phyloP scores from a whole-genome alignment of 1,284 basidiomycete genomes.

The Heterobasidion irregulare region DNA sequence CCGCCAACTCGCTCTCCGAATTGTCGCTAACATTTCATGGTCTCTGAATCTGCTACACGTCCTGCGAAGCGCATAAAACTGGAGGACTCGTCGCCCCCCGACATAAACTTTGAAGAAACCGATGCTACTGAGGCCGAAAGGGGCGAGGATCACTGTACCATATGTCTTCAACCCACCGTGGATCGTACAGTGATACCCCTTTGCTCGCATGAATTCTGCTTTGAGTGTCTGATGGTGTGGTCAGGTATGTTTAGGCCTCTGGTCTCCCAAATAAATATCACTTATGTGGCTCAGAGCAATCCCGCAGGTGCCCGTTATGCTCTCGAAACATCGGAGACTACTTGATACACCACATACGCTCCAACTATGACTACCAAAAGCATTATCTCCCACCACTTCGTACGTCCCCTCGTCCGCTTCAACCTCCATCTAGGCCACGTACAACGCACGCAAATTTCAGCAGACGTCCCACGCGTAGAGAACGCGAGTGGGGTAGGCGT shows the following conservation, averaged over 20 bases:
- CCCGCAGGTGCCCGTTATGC: conserved; percentile 76
- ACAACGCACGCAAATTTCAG: conserved; percentile 19
- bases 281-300: conserved; percentile 42
- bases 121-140: conserved; percentile 10
- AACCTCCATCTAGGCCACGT: conserved; percentile 17
- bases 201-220: conserved; percentile 87
- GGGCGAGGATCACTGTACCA: conserved; percentile 45
- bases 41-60: not conserved
- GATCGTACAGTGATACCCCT: conserved; percentile 73
- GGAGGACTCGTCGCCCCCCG: not conserved
- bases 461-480: conserved; percentile 28
- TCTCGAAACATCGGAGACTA: conserved; percentile 66
- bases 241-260: conserved; percentile 41
- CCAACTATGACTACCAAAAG: conserved; percentile 73
- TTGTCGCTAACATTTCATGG: not conserved
- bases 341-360: conserved; percentile 74
- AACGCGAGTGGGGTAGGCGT: conserved; percentile 44
- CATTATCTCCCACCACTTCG: conserved; percentile 67
- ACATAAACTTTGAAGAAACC: not conserved
- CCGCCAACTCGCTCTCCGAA: not conserved
- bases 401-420: conserved; percentile 33
- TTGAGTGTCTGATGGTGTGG: conserved; percentile 81
- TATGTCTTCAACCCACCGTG: conserved; percentile 70
- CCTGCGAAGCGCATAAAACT: conserved; percentile 5
- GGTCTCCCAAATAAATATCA: not conserved